Evolutionary conservation across 2,329 filamentous ascomycete genomes (phyloP).

Genomic region (Colletotrichum tamarilloi): DNA sequence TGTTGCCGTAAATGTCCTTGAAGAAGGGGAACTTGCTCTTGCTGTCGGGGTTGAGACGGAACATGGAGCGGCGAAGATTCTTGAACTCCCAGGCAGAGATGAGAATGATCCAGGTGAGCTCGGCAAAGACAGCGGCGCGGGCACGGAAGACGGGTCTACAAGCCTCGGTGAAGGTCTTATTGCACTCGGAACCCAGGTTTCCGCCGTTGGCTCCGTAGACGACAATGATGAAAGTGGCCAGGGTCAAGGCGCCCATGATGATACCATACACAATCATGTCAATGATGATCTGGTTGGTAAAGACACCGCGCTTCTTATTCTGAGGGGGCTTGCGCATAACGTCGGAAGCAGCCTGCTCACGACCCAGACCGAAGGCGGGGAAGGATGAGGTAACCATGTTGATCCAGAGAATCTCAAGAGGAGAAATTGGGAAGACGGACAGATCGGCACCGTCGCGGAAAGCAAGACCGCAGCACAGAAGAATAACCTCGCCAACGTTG

Average conservation of each 20-base stretch:
- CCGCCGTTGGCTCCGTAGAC: constrained; percentile 67
- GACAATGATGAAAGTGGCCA: constrained; percentile 74
- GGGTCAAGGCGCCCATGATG: constrained; percentile 78
- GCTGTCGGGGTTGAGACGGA: constrained; percentile 70
- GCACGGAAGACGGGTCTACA: constrained; percentile 75
- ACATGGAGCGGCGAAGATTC: constrained; percentile 77
- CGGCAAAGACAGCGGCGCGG: constrained; percentile 78
- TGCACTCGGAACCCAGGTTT: constrained; percentile 71
- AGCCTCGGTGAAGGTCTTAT: constrained; percentile 64
- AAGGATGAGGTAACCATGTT: constrained; percentile 80
- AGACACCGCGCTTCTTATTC: constrained; percentile 74
- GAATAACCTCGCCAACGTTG: constrained; percentile 86
- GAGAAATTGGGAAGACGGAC: constrained; percentile 79
- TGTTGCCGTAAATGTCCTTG: constrained; percentile 75
- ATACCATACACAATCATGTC: constrained; percentile 85
- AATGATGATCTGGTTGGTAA: constrained; percentile 80
- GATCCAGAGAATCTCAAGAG: constrained; percentile 81
- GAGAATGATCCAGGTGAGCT: constrained; percentile 79
- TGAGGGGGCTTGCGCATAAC: constrained; percentile 86
- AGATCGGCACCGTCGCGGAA: constrained; percentile 79
- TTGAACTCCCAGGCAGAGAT: constrained; percentile 84
- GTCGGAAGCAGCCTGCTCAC: constrained; percentile 79
- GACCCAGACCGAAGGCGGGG: constrained; percentile 79
- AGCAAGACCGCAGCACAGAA: constrained; percentile 82
- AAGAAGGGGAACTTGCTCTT: constrained; percentile 64